A percentile compares a stretch with the other conserved stretches of the same genome.
phyloP scores from a whole-genome alignment of 495 filamentous ascomycete species.

The Saxophila tyrrhenica region DNA sequence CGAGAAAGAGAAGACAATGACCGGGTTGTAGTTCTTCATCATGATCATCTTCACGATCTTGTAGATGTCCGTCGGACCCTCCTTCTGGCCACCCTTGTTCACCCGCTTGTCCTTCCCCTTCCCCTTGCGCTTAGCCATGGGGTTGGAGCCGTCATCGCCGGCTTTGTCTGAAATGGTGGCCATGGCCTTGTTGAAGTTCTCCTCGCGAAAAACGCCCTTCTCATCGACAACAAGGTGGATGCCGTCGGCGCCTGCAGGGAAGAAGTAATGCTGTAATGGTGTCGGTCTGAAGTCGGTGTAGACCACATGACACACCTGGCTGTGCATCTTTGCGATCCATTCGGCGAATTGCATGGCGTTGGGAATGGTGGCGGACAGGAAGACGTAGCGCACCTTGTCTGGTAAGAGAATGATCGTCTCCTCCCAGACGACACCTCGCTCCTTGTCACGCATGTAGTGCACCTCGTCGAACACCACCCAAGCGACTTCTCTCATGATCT shows the following conservation, averaged over 20 bases:
- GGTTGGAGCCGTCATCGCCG: constrained; percentile 70
- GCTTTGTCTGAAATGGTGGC: constrained; percentile 73
- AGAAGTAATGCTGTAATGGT: constrained; percentile 93
- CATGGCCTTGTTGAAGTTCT: constrained; percentile 97
- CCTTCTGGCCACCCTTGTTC: constrained; percentile 70
- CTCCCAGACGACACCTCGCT: constrained; percentile 95
- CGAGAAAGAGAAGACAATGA: constrained; percentile 98
- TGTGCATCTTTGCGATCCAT: constrained; percentile 95
- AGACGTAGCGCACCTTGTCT: constrained; percentile 96
- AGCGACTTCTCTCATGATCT: constrained; percentile 96
- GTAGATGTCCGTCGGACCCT: constrained; percentile 71
- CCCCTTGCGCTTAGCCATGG: constrained; percentile 65
- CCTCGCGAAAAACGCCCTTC: constrained; percentile 85
- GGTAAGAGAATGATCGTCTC: constrained; percentile 95
- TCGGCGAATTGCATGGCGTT: constrained; percentile 99
- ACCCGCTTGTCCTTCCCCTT: constrained; percentile 81
- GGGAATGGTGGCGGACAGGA: constrained; percentile 96
- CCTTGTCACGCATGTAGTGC: constrained; percentile 91
- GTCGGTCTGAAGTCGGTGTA: constrained; percentile 98
- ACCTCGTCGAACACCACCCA: constrained; percentile 99
- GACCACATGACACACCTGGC: constrained; percentile 93
- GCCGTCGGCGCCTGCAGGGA: constrained; percentile 83
- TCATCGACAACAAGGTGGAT: constrained; percentile 94
- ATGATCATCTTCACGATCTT: constrained; percentile 99
- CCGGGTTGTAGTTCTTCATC: constrained; percentile 87